These are phyloP conservation scores for Pilobolus umbonatus DNA, from an alignment of 192 early-diverging fungal genomes.

Conservation along the genomic window DNA sequence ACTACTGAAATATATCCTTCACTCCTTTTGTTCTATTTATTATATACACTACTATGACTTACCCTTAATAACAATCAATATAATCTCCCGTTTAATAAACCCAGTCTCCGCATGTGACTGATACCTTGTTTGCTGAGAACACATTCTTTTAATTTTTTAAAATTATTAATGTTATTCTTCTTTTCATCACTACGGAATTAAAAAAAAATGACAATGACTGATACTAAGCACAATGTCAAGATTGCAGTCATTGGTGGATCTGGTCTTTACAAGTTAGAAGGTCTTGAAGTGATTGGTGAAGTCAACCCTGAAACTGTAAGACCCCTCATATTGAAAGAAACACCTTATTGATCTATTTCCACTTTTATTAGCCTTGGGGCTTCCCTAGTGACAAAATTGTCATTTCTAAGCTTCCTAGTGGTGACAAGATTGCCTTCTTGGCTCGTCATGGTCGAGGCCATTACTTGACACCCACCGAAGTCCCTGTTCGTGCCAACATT, in stretches of 20 bases:
- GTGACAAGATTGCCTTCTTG: slow-evolving; percentile 90
- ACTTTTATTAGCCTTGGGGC: slow-evolving; percentile 70
- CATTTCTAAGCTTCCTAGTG: slow-evolving; percentile 64
- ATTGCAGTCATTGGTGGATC: slow-evolving; percentile 95
- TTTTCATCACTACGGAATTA: no score
- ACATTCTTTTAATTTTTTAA: no score
- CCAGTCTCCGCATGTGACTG: no score
- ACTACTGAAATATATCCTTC: no score
- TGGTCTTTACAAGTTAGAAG: slow-evolving; percentile 78
- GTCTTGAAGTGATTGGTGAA: slow-evolving; percentile 54
- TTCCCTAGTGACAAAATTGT: slow-evolving; percentile 83
- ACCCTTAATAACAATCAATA: no score
- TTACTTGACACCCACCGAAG: slow-evolving; percentile 79
- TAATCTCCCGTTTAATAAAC: no score
- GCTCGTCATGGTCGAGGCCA: slow-evolving; percentile 94
- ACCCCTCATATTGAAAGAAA: background rate
- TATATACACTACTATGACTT: no score
- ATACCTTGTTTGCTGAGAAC: no score
- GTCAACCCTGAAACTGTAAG: slow-evolving; percentile 80
- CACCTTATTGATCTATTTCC: background rate
- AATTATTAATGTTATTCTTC: no score
- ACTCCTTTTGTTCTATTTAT: no score
- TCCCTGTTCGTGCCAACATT: slow-evolving; percentile 95
- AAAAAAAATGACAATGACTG: no score
- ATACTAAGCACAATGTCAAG: slow-evolving; percentile 65